phyloP scores from a whole-genome alignment of 352 stramenopile genomes.

The Phytophthora cactorum region DNA sequence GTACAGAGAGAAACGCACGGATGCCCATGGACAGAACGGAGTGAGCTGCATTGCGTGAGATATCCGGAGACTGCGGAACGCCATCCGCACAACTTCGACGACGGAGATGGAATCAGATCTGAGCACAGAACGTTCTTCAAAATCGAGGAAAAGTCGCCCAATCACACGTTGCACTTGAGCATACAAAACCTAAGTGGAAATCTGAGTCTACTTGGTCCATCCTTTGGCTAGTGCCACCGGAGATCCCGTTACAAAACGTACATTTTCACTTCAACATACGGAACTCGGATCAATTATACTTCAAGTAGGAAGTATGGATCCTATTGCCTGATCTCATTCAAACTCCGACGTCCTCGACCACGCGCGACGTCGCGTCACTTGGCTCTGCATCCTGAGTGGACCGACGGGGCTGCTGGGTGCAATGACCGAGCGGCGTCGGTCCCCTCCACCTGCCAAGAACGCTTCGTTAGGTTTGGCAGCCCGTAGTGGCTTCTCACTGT shows the following conservation, averaged over 20 bases:
- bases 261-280: background rate
- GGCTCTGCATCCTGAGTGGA: constrained; percentile 7
- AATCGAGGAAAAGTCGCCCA: constrained; percentile 11
- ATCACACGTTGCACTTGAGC: constrained; percentile 6
- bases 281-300: too few species aligned
- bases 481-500: constrained; percentile 23
- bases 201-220: constrained; percentile 9
- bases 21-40: constrained; percentile 9
- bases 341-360: constrained; percentile 15
- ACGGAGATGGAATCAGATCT: constrained; percentile 24
- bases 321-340: background rate
- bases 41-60: constrained; percentile 17
- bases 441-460: constrained; percentile 22
- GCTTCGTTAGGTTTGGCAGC: constrained; percentile 36
- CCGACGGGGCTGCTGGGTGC: constrained; percentile 15
- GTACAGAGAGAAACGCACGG: constrained; percentile 34
- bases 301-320: too few species aligned
- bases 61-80: constrained; percentile 14
- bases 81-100: constrained; percentile 18
- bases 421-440: constrained; percentile 23
- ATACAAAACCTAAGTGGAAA: constrained; percentile 10
- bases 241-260: background rate
- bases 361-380: constrained; percentile 14
- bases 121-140: constrained; percentile 21
- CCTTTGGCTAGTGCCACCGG: background rate